phyloP scores from a whole-genome alignment of 2,329 filamentous ascomycete genomes.

The Penicillium frequentans region DNA sequence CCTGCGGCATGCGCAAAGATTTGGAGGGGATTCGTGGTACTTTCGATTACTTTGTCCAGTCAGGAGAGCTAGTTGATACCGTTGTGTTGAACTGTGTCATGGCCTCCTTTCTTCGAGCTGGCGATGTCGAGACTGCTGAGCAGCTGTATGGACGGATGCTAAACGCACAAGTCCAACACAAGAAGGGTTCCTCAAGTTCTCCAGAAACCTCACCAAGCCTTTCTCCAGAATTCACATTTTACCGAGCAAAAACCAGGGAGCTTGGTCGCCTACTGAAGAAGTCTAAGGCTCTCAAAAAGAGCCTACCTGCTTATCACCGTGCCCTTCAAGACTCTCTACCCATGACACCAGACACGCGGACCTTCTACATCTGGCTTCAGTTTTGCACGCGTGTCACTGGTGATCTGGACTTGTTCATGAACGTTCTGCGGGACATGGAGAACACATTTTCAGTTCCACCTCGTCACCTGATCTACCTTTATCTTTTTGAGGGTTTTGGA shows the following conservation, averaged over 20 bases:
- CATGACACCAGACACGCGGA: slow-evolving; percentile 72
- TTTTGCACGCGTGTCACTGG: slow-evolving; percentile 70
- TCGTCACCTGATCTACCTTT: slow-evolving; percentile 74
- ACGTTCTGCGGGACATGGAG: slow-evolving; percentile 77
- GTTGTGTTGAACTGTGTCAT: slow-evolving; percentile 85
- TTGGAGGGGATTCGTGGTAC: slow-evolving; percentile 71
- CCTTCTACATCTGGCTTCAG: slow-evolving; percentile 76
- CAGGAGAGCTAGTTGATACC: slow-evolving; percentile 85
- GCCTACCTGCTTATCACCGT: slow-evolving; percentile 57
- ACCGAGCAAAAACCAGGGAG: slow-evolving; percentile 40
- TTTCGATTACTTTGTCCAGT: slow-evolving; percentile 79
- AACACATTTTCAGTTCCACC: slow-evolving; percentile 64
- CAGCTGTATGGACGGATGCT: slow-evolving; percentile 86
- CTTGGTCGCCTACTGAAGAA: slow-evolving; percentile 51
- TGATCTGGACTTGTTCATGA: slow-evolving; percentile 68
- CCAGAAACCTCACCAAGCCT: slow-evolving; percentile 5
- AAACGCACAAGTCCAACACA: slow-evolving; percentile 46
- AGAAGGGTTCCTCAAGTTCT: slow-evolving; percentile 16
- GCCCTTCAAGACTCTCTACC: slow-evolving; percentile 65
- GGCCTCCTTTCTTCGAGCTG: slow-evolving; percentile 70
- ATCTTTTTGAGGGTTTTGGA: slow-evolving; percentile 80
- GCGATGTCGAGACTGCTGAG: slow-evolving; percentile 75
- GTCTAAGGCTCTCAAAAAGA: slow-evolving; percentile 43
- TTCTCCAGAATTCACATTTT: slow-evolving; percentile 36
- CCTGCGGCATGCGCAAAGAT: slow-evolving; percentile 73